Percentiles rank a stretch among this genome's conserved stretches.
Conservation (phyloP, 305 asterid species). For the Rubia balearica region DNA sequence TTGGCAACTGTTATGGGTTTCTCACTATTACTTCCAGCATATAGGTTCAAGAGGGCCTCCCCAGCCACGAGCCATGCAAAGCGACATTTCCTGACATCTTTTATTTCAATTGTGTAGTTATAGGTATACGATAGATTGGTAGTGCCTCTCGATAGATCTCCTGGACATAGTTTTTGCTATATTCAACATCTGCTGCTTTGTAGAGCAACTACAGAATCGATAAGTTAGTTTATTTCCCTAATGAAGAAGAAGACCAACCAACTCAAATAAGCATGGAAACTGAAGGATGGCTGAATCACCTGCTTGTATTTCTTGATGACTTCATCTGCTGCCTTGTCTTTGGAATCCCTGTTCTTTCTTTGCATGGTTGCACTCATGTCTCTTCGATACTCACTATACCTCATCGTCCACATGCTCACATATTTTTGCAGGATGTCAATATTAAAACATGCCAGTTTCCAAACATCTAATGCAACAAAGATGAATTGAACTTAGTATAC, state of each 20-base stretch:
- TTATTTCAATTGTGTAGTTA: conserved; percentile 23
- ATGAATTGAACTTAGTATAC: background rate
- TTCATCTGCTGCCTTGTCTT: conserved; percentile 36
- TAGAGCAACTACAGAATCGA: conserved; percentile 48
- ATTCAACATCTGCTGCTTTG: conserved; percentile 51
- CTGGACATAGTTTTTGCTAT: conserved; percentile 29
- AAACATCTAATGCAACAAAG: conserved; percentile 34
- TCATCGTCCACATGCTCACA: conserved; percentile 32
- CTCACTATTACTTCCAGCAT: conserved; percentile 16
- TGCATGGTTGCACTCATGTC: conserved; percentile 47
- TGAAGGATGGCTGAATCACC: conserved; percentile 27
- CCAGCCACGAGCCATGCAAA: conserved; percentile 88
- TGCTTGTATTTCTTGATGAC: conserved; percentile 59
- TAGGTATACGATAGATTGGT: conserved; percentile 55
- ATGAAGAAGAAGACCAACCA: background rate
- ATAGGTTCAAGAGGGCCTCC: conserved; percentile 29
- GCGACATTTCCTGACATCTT: conserved; percentile 31
- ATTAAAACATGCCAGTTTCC: conserved; percentile 46
- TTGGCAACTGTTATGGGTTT: conserved; percentile 11
- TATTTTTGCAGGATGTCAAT: conserved; percentile 21
- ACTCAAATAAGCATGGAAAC: background rate
- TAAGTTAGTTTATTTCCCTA: background rate
- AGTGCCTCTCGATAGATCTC: conserved; percentile 49
- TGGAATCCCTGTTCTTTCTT: conserved; percentile 19
- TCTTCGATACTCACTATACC: conserved; percentile 33